Conservation (phyloP, 164 flowering plant species). For the Paratinospora sagittata region DNA sequence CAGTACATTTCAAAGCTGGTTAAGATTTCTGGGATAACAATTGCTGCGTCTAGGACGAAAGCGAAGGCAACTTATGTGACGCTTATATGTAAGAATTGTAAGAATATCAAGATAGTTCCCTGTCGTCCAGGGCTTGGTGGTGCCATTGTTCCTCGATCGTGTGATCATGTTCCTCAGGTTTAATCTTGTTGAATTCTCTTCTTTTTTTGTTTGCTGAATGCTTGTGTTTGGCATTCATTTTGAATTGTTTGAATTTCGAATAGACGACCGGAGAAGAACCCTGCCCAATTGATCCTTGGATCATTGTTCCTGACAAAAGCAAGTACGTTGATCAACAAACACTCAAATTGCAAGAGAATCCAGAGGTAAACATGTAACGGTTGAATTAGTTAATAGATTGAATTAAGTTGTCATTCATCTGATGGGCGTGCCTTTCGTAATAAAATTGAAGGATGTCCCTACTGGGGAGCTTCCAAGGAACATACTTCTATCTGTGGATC, state of each 20-base stretch:
- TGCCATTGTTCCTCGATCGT: slow-evolving; percentile 91
- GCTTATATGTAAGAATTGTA: slow-evolving; percentile 84
- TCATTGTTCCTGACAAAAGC: slow-evolving; percentile 93
- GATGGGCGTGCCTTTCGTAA: slow-evolving; percentile 4
- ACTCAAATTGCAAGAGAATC: slow-evolving; percentile 92
- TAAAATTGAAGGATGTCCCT: slow-evolving; percentile 77
- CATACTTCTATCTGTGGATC: slow-evolving; percentile 88
- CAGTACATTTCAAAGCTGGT: slow-evolving; percentile 75
- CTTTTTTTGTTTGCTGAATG: background rate
- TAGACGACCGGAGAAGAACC: slow-evolving; percentile 79
- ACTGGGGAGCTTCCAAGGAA: slow-evolving; percentile 99
- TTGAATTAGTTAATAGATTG: background rate
- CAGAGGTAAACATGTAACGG: slow-evolving; percentile 52
- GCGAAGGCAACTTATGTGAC: slow-evolving; percentile 97
- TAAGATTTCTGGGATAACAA: slow-evolving; percentile 84
- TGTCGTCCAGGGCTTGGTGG: slow-evolving; percentile 99
- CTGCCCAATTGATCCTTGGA: slow-evolving; percentile 96
- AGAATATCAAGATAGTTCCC: slow-evolving; percentile 59
- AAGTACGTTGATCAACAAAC: slow-evolving; percentile 98
- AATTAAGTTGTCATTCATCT: background rate
- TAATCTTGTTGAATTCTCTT: background rate
- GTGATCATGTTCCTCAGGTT: slow-evolving; percentile 91
- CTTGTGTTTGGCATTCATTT: background rate
- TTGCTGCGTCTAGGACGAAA: slow-evolving; percentile 95
- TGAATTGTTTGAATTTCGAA: background rate